Evolutionary conservation across 148 eudicot species (phyloP).

Genomic region (Diospyros kaki): DNA sequence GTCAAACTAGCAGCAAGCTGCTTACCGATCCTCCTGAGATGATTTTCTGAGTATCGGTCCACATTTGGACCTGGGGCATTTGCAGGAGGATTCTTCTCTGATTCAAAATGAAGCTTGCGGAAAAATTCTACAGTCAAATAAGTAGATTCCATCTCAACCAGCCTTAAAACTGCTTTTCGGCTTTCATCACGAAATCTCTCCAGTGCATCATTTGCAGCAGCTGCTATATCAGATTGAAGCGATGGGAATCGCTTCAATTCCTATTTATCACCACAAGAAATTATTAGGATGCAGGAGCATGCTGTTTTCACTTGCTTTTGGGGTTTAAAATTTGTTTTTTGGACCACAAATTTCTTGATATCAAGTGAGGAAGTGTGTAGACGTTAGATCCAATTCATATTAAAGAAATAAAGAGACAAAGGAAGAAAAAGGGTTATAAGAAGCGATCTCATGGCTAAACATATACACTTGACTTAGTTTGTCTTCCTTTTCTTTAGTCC

Average conservation of each 20-base stretch:
- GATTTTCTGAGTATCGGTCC: conserved; percentile 77
- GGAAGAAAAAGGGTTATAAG: neutral
- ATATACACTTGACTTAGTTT: neutral
- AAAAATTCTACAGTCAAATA: conserved; percentile 95
- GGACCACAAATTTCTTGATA: neutral
- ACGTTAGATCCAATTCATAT: neutral
- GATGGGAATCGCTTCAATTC: conserved; percentile 96
- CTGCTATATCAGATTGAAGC: conserved; percentile 87
- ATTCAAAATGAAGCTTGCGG: conserved; percentile 80
- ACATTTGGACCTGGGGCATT: conserved; percentile 38
- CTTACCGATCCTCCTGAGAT: conserved; percentile 83
- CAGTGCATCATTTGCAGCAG: conserved; percentile 77
- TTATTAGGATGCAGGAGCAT: neutral
- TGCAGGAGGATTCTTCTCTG: conserved; percentile 47
- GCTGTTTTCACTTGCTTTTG: neutral
- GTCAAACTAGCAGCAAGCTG: conserved; percentile 8
- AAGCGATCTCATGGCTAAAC: neutral
- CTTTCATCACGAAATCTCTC: conserved; percentile 95
- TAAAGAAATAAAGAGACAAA: neutral
- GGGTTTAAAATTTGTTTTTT: neutral
- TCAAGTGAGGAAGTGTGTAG: neutral
- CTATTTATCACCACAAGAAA: conserved; percentile 29
- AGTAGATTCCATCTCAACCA: conserved; percentile 97
- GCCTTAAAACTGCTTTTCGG: conserved; percentile 75
- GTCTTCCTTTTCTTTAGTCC: neutral